A percentile compares a stretch with the other conserved stretches of the same genome.
phyloP scores from a whole-genome alignment of 2,329 filamentous ascomycete species.

The Monosporascus cannonballus region DNA sequence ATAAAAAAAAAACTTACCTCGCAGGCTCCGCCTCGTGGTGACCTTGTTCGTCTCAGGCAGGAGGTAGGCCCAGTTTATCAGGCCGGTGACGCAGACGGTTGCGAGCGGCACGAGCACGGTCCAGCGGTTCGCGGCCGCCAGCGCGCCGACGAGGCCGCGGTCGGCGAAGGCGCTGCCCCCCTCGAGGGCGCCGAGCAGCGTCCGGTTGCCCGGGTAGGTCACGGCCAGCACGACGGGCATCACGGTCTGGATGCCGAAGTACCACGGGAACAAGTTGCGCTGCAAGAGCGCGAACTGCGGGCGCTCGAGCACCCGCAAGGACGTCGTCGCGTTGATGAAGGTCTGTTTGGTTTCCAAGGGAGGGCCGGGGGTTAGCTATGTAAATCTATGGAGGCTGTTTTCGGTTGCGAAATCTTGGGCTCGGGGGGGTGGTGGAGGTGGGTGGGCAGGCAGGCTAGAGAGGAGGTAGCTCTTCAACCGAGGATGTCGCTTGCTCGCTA shows the following conservation, averaged over 20 bases:
- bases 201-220: constrained; percentile 66
- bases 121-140: constrained; percentile 56
- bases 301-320: constrained; percentile 70
- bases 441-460: neutral
- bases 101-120: constrained; percentile 62
- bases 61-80: constrained; percentile 64
- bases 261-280: constrained; percentile 75
- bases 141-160: constrained; percentile 46
- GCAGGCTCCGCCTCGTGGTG: constrained; percentile 70
- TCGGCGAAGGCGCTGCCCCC: constrained; percentile 36
- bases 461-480: neutral
- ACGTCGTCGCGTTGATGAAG: constrained; percentile 68
- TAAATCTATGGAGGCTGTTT: neutral
- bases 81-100: constrained; percentile 62
- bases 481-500: neutral
- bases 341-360: constrained; percentile 40
- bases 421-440: neutral
- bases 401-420: constrained; percentile 4
- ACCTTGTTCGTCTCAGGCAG: constrained; percentile 69
- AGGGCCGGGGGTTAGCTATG: neutral
- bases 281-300: constrained; percentile 79
- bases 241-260: constrained; percentile 77
- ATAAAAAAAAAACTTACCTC: constrained; percentile 50
- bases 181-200: constrained; percentile 18
- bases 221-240: constrained; percentile 68